Conservation (phyloP, 352 stramenopile genomes). For the Pythium coloratum region DNA sequence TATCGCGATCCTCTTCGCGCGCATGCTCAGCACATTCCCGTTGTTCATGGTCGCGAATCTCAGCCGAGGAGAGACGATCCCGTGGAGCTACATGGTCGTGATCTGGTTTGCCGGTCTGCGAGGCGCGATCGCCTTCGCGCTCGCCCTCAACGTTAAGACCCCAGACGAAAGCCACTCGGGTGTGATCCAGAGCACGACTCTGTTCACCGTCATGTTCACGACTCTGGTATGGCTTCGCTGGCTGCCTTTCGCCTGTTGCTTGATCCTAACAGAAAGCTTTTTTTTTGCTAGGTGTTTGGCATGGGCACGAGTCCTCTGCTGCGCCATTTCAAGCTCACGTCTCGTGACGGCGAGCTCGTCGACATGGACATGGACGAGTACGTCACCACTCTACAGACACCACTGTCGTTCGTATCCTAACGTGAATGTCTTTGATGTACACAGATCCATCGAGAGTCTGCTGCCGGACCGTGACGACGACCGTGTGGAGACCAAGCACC, state of each 20-base stretch:
- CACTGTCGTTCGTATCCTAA: neutral
- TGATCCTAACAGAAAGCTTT: neutral
- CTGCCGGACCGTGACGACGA: constrained; percentile 55
- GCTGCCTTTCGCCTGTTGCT: neutral
- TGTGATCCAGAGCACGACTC: constrained; percentile 47
- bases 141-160: constrained; percentile 72
- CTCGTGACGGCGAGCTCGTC: constrained; percentile 12
- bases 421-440: constrained; percentile 23
- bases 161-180: constrained; percentile 32
- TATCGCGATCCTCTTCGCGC: constrained; percentile 58
- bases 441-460: constrained; percentile 49
- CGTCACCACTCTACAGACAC: neutral
- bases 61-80: constrained; percentile 63
- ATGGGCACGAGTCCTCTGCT: constrained; percentile 46
- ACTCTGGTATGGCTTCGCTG: constrained; percentile 27
- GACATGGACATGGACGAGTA: constrained; percentile 14
- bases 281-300: constrained; percentile 32
- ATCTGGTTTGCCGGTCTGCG: constrained; percentile 94
- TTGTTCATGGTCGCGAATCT: constrained; percentile 78
- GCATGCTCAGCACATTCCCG: constrained; percentile 77
- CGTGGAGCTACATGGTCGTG: constrained; percentile 68
- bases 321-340: constrained; percentile 26
- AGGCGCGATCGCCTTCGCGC: constrained; percentile 91
- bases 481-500: constrained; percentile 24
- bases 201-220: constrained; percentile 62